phyloP scores from a whole-genome alignment of 805 yeast genomes.

The Blastobotrys americana region DNA sequence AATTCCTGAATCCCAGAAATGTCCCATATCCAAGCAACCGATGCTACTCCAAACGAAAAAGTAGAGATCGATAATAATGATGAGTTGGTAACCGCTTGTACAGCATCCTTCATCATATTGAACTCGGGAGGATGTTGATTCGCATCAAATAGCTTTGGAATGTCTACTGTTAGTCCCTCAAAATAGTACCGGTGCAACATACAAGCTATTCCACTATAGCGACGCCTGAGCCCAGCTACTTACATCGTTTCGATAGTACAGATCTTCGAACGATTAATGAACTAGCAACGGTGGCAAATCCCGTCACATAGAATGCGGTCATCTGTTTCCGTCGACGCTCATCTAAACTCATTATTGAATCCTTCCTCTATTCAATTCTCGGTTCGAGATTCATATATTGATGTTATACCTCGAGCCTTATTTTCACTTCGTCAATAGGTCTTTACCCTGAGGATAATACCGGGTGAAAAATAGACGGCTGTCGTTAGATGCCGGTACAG shows the following conservation, averaged over 20 bases:
- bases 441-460: no score
- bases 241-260: conserved; percentile 57
- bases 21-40: conserved; percentile 74
- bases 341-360: background rate
- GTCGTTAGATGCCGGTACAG: no score
- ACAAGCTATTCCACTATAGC: background rate
- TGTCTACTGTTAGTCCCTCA: conserved; percentile 32
- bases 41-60: conserved; percentile 63
- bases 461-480: no score
- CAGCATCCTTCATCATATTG: conserved; percentile 74
- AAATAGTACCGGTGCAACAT: background rate
- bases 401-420: no score
- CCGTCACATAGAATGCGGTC: conserved; percentile 63
- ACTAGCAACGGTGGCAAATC: conserved; percentile 62
- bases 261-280: conserved; percentile 72
- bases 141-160: conserved; percentile 73
- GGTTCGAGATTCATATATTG: no score
- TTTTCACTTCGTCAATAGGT: no score
- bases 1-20: conserved; percentile 64
- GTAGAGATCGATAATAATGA: conserved; percentile 66
- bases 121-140: conserved; percentile 83
- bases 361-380: no score
- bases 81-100: conserved; percentile 77
- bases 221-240: conserved; percentile 8
- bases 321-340: conserved; percentile 59